Base-by-base conservation (phyloP, 2,329 filamentous ascomycete genomes). In the Ophiocordyceps robertsii region DNA sequence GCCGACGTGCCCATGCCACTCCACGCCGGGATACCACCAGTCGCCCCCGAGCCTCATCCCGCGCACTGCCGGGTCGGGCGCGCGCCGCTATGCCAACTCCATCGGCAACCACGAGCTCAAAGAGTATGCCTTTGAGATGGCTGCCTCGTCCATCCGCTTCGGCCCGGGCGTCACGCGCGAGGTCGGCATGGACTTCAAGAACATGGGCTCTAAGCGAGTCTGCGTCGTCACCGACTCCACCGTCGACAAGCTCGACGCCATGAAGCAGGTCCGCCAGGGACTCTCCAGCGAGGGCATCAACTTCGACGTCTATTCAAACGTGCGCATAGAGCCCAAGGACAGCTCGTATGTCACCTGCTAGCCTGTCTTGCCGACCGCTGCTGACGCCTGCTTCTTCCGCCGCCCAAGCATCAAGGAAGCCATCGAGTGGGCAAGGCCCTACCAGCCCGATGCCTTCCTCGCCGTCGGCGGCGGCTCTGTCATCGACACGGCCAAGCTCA, bases 101-200 rank as follows among this genome's bases (percentile, higher is more conserved):
- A 67, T 83, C 33, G 49, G 56, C 17, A 66, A 83, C 17, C 40
- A 46, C 27, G 65, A 72, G 9, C 73, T 88, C 56, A 95, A 93
- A 60, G 92, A 98, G 61, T 98, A 98, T 66, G 92, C 92, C 13
- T 98, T 98, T 58, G 92, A 98, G 62, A 94, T 98, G 90, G 92
- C 92, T 0, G 88, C 92, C 2, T 94, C 86, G 1, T 86, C 83
- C 27, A 95, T 98, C 56, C 80, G 92, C 12, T 98, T 96, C 54
- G 92, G 92, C 0, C 86, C 87, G 0, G 92, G 92, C 6, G 84
- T 83, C 44, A 98, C 92, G 21, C 86, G 87, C 62, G 92, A 98
- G 63, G 88, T 98, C 17, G 92, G 92, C 49, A 96, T 96, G 92
- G 92, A 98, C 63, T 81, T 96, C 52, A 82, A 80, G 64, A 96